phyloP scores from a whole-genome alignment of 306 rosid genomes.

The Chamaecrista fasciculata region DNA sequence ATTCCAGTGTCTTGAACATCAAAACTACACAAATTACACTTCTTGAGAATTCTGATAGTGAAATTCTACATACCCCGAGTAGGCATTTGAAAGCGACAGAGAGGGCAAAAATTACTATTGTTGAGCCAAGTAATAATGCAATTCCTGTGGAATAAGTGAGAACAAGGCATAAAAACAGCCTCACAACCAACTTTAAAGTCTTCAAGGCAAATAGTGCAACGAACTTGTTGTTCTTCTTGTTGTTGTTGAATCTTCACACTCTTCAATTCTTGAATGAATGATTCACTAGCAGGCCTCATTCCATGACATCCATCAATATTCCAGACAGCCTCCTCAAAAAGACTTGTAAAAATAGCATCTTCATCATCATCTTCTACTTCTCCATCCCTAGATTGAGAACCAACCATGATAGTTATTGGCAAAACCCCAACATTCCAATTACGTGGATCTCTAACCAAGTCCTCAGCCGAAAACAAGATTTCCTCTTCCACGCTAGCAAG shows the following conservation, averaged over 20 bases:
- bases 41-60: too few relatives aligned
- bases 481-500: background rate
- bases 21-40: too few relatives aligned
- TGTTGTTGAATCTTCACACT: background rate
- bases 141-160: background rate
- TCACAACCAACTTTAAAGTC: background rate
- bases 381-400: background rate
- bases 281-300: background rate
- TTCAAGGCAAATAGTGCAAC: constrained; percentile 4
- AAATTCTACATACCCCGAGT: background rate
- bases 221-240: too few relatives aligned
- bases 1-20: too few relatives aligned
- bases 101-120: background rate
- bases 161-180: constrained; percentile 9
- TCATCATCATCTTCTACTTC: background rate
- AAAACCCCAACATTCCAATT: background rate
- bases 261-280: background rate
- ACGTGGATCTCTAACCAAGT: background rate
- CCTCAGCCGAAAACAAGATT: background rate
- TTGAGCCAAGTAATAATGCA: constrained; percentile 9
- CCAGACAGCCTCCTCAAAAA: background rate
- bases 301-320: background rate
- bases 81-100: constrained; percentile 10
- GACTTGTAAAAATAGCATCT: too few relatives aligned
- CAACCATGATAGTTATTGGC: background rate